Percentiles rank a stretch among this genome's conserved stretches.
Conservation (phyloP, 352 stramenopile genomes). For the Globisporangium cederbergense region DNA sequence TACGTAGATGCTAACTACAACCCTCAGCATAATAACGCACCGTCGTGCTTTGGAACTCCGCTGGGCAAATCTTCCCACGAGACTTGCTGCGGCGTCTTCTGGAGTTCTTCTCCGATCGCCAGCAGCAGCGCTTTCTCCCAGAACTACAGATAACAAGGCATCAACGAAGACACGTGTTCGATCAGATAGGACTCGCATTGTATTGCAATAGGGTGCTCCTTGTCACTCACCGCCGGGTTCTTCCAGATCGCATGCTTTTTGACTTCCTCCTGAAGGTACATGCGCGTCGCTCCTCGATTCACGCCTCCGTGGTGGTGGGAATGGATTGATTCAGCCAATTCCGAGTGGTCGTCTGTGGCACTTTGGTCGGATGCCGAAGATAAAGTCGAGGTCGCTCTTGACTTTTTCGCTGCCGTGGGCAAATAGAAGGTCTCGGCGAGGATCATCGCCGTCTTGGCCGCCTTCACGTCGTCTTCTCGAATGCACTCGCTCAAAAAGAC, state of each 20-base stretch:
- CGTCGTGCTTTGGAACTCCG: constrained; percentile 40
- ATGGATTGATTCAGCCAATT: background rate
- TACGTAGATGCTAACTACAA: background rate
- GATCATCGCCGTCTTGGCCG: constrained; percentile 87
- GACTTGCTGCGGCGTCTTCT: constrained; percentile 69
- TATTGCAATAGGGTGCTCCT: background rate
- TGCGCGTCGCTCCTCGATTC: constrained; percentile 46
- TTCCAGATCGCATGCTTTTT: constrained; percentile 86
- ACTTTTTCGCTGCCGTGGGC: constrained; percentile 11
- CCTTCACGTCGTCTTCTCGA: constrained; percentile 76
- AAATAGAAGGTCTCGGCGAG: constrained; percentile 82
- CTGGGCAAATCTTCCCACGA: constrained; percentile 79
- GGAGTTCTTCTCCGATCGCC: constrained; percentile 78
- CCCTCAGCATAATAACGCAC: constrained; percentile 18
- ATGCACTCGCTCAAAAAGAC: constrained; percentile 74
- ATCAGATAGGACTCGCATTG: background rate
- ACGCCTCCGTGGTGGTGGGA: constrained; percentile 12
- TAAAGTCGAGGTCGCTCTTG: constrained; percentile 4
- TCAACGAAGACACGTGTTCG: background rate
- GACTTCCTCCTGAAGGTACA: constrained; percentile 80
- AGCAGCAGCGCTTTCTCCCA: constrained; percentile 85
- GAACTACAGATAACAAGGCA: constrained; percentile 32
- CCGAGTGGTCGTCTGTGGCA: background rate
- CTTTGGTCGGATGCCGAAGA: constrained; percentile 5
- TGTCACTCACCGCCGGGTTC: constrained; percentile 49